Base-by-base conservation (phyloP, 1,139 yeast species). In the Pichia sp. region DNA sequence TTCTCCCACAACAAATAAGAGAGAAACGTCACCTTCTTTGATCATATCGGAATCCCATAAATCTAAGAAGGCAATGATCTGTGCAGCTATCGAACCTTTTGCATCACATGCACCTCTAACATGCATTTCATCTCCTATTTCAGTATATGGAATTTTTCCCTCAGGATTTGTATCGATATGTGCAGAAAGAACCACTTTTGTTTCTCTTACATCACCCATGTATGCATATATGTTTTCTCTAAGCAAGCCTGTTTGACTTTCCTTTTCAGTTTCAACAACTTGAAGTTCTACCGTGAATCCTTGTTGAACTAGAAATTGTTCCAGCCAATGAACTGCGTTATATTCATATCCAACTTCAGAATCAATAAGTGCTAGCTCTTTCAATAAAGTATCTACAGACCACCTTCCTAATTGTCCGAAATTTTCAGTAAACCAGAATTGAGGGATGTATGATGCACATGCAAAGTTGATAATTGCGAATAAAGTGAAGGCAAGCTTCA, bases 81-180 rank as follows among this genome's bases (percentile, higher is more conserved):
- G 84, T 0, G 82, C 56, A 0, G 83, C 81, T 10, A 79, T 78
- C 12, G 82, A 74, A 2, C 70, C 83, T 51, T 79, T 79, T 30
- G 83, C 85, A 51, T 79, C 86, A 40, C 73, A 68, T 4, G 79
- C 58, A 1, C 86, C 86, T 41, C 86, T 64, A 10, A 85, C 86
- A 50, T 66, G 72, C 18, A 79, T 74, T 35, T 58, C 59, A 35
- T 68, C 64, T 3, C 77, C 79, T 3, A 75, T 79, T 17, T 70
- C 66, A 17, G 30, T 33, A 50, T 55, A 78, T 0, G 85, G 84
- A n/a, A 77, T 58, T 50, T 55, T 77, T 10, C 49, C 49, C 0
- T 83, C 83, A 12, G 84, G 85, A 7, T 79, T 85, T 0, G 85
- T 79, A 51, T 79, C 86, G 28, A 78, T 71, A 52, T 79, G 86